Evolutionary conservation across 805 yeast genomes (phyloP), one percentile per base, ranked within the genome.

Genomic region (Candida argentea): DNA sequence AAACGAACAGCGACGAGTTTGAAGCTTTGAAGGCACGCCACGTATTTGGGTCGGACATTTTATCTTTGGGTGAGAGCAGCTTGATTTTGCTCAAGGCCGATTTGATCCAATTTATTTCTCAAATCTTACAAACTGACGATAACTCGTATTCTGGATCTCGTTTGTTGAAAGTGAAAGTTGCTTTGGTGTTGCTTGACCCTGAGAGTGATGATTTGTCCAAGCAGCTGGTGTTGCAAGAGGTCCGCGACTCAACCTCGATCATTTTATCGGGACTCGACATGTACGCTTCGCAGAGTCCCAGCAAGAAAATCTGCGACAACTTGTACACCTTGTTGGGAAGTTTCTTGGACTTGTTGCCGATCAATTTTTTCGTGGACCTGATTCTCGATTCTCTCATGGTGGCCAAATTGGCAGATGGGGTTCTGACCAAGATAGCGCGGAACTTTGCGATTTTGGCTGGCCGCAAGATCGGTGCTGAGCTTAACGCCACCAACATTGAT

Each of bases 331-430:
- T 83, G 28, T 61, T 89, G 37, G 70, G 74, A 19, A 71, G 70
- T 38, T 57, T 77, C 37, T 57, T 89, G 34, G 73, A 74, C 33
- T 60, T 85, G 36, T 59, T 89, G 29, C 95, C 97, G 17, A 69
- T 86, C 37, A 67, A 67, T 36, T 69, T 73, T 38, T 87, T 83
- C 48, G 77, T 79, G 16, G 59, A 65, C 11, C 72, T 94, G 2
- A 66, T 81, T 14, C 35, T 55, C 11, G 56, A 54, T 13, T 50
- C 61, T 0, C 58, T 70, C 37, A 45, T 60, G 23, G 40, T 41
- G 4, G 42, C 37, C 6, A 42, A 42, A 16, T 42, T 47, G 8
- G 42, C 59, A 3, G 53, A 58, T 28, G 35, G 49, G 2, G 42
- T 67, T 16, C 75, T 72, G 8, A 47, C 62, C 29, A 68, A 64